Base-by-base conservation (phyloP, 176 grass and related monocot species). In the Oryza glumipatula region DNA sequence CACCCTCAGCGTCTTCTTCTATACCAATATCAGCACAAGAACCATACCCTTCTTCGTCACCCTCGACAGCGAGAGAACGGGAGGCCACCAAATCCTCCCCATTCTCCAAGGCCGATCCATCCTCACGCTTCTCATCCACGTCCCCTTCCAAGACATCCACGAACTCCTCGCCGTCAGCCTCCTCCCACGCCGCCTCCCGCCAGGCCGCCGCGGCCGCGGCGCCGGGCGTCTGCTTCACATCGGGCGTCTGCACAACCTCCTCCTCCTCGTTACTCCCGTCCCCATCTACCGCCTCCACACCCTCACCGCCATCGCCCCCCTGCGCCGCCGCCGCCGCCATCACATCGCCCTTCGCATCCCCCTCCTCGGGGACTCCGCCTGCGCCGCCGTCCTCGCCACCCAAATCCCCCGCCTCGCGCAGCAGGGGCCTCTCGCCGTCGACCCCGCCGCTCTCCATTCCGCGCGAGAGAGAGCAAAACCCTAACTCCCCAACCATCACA, bases 401-500 rank as follows among this genome's bases (percentile, higher is more conserved):
- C 56, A 21, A 19, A 86, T 78, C 78, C 68, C 86, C 84, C 74
- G 74, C 26, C 73, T 69, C 82, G 64, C 15, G 0, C 15, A 14
- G 0, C 15, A 14, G 22, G 73, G 46, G 14, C 65, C 26, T 72
- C 60, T 67, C 84, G 6, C 70, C 73, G 67, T 68, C 33, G 46
- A 67, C 46, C 56, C 6, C 73, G 75, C 68, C 26, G 84, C 38
- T 78, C 38, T 90, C 84, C 88, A 90, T 90, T 73, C 36, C 39
- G 46, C 39, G 30, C 30, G 30, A 32, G n/a, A 26, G 43, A 24
- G 63, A 64, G 44, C 43, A 79, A 54, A 90, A 86, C 67, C 88
- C 88, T 90, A 86, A 14, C 26, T 26, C 65, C 70, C 23, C 36
- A 74, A 74, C 28, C 74, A 73, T 28, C 45, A 78, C 17, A 60